phyloP scores from a whole-genome alignment of 305 asterid genomes.

The Withania somnifera region DNA sequence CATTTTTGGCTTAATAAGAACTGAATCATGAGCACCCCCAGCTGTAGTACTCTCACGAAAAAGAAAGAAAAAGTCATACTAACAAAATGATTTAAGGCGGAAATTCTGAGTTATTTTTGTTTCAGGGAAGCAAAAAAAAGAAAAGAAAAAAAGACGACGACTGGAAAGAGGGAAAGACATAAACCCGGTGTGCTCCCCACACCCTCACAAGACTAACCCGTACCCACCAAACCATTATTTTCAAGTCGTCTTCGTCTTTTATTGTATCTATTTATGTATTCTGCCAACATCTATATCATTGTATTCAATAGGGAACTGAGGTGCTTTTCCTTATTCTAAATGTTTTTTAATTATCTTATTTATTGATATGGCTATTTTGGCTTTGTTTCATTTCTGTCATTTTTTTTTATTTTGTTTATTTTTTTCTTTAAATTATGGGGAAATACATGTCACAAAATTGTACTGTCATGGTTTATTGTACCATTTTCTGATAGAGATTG shows the following conservation, averaged over 20 bases:
- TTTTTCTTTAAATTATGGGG: background rate
- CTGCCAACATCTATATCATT: background rate
- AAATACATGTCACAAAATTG: background rate
- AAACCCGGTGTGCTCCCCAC: background rate
- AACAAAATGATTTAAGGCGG: background rate
- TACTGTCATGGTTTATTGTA: background rate
- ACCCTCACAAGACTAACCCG: background rate
- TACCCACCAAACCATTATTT: background rate
- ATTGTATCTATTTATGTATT: background rate
- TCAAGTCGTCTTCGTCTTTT: background rate
- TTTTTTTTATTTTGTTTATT: no score
- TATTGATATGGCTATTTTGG: background rate
- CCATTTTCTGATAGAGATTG: slow-evolving; percentile 1
- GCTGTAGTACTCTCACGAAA: background rate
- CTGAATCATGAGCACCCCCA: background rate
- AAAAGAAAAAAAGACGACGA: no score
- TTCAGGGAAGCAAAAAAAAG: no score
- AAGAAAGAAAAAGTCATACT: background rate
- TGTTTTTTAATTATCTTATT: background rate
- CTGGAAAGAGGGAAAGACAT: background rate
- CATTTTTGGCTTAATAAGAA: no score
- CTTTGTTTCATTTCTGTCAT: no score
- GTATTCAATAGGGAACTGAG: no score
- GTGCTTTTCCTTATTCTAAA: background rate
- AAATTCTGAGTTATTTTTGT: no score